Evolutionary conservation across 2,329 filamentous ascomycete genomes (phyloP), one percentile per base, ranked within the genome.

Genomic region (Aspergillus bombycis): DNA sequence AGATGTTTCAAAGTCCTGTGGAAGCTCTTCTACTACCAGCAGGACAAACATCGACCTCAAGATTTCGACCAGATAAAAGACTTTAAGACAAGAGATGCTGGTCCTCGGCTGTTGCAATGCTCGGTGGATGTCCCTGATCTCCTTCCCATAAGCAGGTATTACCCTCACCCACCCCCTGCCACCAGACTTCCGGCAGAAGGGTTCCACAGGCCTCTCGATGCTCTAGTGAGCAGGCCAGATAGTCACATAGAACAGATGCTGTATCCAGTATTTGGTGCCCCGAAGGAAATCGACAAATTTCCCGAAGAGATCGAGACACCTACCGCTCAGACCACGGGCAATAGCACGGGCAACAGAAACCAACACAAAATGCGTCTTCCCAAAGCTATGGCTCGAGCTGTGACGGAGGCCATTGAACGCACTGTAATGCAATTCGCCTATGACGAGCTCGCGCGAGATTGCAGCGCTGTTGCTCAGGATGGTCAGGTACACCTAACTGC

Each of bases 21-120:
- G 55, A 75, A 76, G 41, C 50, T 74, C 11, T 62, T 73, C 12
- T 76, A 71, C 45, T 65, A 75, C 32, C 66, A 67, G 56, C 66
- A 66, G 21, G 57, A 66, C 16, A 11, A 62, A 0, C 68, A 73
- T 54, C 64, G 60, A 2, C 72, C 74, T 1, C 45, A 56, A 4
- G 63, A 45, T 3, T 67, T 58, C 14, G 19, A 21, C 0, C 67
- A 74, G 3, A 9, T 74, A 9, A 48, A 64, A 12, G 64, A 71
- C n/a, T 38, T 68, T 9, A 21, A 46, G 23, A 57, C 46, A 4
- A 66, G 70, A 23, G 75, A 77, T 61, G 68, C 67, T 43, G 76
- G 76, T 1, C 75, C 76, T 59, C 70, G 76, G n/a, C 65, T 77
- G 9, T 54, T 78, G 57, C 66, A 62, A 58, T 68, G 60, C 8